Percentiles rank a stretch among this genome's conserved stretches.
phyloP scores from a whole-genome alignment of 352 stramenopile species.

The Phytophthora litchii region DNA sequence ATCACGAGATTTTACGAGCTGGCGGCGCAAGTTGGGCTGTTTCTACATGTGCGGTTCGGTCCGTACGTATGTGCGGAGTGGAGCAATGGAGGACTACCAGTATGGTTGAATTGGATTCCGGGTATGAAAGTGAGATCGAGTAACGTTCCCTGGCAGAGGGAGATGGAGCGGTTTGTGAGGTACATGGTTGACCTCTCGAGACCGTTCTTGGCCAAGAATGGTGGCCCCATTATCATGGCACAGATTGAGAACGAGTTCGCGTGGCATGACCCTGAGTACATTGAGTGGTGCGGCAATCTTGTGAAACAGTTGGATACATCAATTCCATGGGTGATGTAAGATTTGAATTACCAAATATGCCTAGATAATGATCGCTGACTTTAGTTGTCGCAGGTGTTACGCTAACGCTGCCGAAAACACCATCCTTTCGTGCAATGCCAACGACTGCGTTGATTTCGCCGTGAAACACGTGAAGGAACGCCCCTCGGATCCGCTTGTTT shows the following conservation, averaged over 20 bases:
- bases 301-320: conserved; percentile 56
- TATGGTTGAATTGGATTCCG: conserved; percentile 66
- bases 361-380: neutral
- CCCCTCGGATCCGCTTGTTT: conserved; percentile 61
- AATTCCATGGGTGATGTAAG: conserved; percentile 80
- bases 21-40: conserved; percentile 56
- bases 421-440: conserved; percentile 66
- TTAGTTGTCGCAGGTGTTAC: conserved; percentile 45
- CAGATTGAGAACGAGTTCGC: conserved; percentile 78
- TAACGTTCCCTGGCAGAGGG: conserved; percentile 40
- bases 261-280: conserved; percentile 53
- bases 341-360: neutral
- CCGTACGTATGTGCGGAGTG: conserved; percentile 76
- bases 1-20: conserved; percentile 70
- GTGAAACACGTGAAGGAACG: conserved; percentile 45
- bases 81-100: conserved; percentile 62
- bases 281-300: conserved; percentile 62
- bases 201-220: conserved; percentile 64
- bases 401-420: conserved; percentile 69
- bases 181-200: conserved; percentile 69
- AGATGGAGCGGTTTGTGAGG: conserved; percentile 68
- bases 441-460: conserved; percentile 74
- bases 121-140: conserved; percentile 56
- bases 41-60: conserved; percentile 72
- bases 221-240: conserved; percentile 74